Evolutionary conservation across 108 stramenopile species (phyloP), one percentile per base, ranked within the genome.

Genomic region (Chaetoceros tenuissimus): DNA sequence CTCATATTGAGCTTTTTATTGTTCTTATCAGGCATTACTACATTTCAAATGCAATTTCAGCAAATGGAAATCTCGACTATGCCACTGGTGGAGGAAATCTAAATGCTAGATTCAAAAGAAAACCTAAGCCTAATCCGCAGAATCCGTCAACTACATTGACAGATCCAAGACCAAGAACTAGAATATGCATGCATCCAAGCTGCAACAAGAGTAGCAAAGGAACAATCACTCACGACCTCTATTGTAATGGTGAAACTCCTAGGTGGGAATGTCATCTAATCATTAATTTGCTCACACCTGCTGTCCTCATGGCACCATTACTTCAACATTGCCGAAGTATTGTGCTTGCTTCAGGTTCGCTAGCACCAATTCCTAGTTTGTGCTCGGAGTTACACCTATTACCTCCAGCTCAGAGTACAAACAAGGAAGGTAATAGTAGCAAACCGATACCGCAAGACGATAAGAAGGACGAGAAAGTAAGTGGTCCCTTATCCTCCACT

Each of bases 281-380:
- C 19, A 61, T 89, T 1, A 53, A 78, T 17, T 70, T 89, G 19
- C 67, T 89, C 8, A 75, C 77, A 26, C 87, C 87, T 0, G 82
- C 73, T 16, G 57, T 77, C 0, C 46, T 78, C 30, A 63, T 89
- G 62, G 59, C 56, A 48, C 66, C 78, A 28, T 55, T 89, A 20
- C 30, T 72, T 1, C 46, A 69, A 19, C 60, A 74, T 30, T 76
- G 79, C 51, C 66, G 74, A 20, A 70, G 75, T 0, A 57, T 90
- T 24, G 70, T 90, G 13, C 68, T 90, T 10, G 88, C 88, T 13
- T 78, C 76, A 24, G 88, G 88, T 20, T 77, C 72, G 7, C 71
- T 90, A 8, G 71, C 84, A 3, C 88, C 88, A 2, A 56, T 90
- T 24, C 66, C 77, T 27, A 78, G 75, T n/a, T 66, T 89, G 2